A percentile compares a stretch with the other conserved stretches of the same genome.
Conservation (phyloP, 139 green algal genomes). For the Chlamydomonas applanata region DNA sequence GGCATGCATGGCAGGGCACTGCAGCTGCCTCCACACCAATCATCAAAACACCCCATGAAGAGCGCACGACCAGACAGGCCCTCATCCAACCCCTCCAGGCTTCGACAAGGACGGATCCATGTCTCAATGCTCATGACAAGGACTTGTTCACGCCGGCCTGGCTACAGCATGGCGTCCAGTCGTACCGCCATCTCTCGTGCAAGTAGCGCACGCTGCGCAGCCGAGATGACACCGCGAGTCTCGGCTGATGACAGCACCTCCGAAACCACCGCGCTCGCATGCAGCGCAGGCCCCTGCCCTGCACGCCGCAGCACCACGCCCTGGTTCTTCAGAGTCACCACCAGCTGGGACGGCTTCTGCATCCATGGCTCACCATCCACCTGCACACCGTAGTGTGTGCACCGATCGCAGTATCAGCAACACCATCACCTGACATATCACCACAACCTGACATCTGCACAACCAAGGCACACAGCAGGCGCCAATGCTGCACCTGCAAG, state of each 20-base stretch:
- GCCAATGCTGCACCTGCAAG: not conserved
- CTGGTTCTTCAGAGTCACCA: slow-evolving; percentile 6
- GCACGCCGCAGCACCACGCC: slow-evolving; percentile 57
- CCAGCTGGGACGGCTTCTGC: slow-evolving; percentile 14
- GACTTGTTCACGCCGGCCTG: no score
- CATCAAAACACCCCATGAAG: no score
- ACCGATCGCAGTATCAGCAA: no score
- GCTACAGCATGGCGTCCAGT: slow-evolving; percentile 30
- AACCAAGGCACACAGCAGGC: not conserved
- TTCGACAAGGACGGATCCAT: no score
- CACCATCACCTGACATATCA: no score
- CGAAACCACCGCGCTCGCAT: slow-evolving; percentile 33
- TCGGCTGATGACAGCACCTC: slow-evolving; percentile 60
- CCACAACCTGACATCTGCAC: no score
- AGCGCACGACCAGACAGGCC: no score
- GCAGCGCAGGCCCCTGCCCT: slow-evolving; percentile 40
- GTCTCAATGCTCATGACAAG: no score
- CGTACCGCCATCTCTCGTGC: slow-evolving; percentile 48
- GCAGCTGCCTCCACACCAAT: no score
- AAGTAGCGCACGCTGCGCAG: slow-evolving; percentile 47
- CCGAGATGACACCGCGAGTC: slow-evolving; percentile 46
- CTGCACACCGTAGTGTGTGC: no score
- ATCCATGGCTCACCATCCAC: slow-evolving; percentile 81
- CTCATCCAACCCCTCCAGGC: no score
- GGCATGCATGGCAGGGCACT: no score